A percentile compares a stretch with the other conserved stretches of the same genome.
Evolutionary conservation across 116 monocot species (phyloP).

Genomic region (Cymodocea nodosa): DNA sequence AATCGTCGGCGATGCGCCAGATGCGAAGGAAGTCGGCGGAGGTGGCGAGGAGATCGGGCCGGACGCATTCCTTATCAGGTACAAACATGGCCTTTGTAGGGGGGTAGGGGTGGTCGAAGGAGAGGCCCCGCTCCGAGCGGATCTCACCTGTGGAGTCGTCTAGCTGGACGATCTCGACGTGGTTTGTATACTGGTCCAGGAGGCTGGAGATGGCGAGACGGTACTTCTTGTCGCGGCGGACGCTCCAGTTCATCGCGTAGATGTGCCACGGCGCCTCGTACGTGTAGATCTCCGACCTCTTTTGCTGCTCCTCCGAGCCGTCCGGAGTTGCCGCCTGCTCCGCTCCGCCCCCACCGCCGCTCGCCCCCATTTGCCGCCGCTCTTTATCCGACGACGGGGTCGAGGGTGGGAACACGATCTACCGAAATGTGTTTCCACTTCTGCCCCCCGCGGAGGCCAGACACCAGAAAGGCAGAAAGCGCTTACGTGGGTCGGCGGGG

Average conservation of each 20-base stretch:
- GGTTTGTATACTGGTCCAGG: constrained; percentile 70
- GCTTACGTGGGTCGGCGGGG: too few species aligned
- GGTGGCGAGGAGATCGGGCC: constrained; percentile 91
- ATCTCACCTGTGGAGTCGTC: constrained; percentile 97
- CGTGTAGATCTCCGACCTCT: constrained; percentile 99
- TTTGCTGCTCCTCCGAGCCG: constrained; percentile 67
- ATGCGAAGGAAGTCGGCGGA: constrained; percentile 93
- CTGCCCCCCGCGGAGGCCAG: too few species aligned
- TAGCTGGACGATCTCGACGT: constrained; percentile 94
- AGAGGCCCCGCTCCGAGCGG: constrained; percentile 58
- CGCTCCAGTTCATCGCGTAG: constrained; percentile 99
- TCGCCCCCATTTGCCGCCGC: constrained; percentile 3
- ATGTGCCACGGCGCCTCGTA: constrained; percentile 99
- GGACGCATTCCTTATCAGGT: constrained; percentile 71
- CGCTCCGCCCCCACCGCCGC: constrained; percentile 18
- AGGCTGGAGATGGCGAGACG: constrained; percentile 84
- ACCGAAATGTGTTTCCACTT: too few species aligned
- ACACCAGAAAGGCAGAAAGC: too few species aligned
- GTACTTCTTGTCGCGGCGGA: constrained; percentile 93
- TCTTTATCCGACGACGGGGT: too few species aligned
- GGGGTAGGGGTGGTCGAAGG: constrained; percentile 93
- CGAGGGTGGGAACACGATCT: too few species aligned
- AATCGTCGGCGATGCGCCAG: constrained; percentile 53
- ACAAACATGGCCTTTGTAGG: constrained; percentile 91
- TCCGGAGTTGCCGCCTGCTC: constrained; percentile 15